Evolutionary conservation across 2,329 filamentous ascomycete species (phyloP), one percentile per base, ranked within the genome.

Genomic region (Myotisia sp.): DNA sequence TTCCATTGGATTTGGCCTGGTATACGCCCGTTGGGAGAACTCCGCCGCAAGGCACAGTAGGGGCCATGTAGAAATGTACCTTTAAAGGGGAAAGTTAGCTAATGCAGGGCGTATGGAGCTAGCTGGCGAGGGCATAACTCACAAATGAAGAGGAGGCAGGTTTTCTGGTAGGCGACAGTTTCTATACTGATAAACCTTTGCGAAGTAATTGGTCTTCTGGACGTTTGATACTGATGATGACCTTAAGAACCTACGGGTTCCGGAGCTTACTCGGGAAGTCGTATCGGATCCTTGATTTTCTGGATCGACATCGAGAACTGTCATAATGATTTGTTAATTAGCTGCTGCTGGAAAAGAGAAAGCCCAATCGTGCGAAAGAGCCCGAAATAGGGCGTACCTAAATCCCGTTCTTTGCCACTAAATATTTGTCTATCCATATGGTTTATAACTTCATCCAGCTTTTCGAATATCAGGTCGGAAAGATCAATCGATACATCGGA

Each of bases 21-120:
- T 66, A 53, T 92, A 92, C 2, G 81, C 83, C 22, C 71, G 67
- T 41, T 79, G 71, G 0, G 83, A 81, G 52, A 84, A 86, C 40
- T 77, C 72, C 0, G 83, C 81, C 2, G 84, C 84, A 6, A 87
- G 66, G 47, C 76, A 84, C 27, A 92, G 62, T 4, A 92, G 66
- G 1, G 76, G 80, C 55, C 78, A 92, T 0, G 79, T 84, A 0
- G 78, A 65, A 26, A 83, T 71, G 48, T 83, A 79, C 27, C 75
- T 78, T 4, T 24, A 26, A 41, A 10, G 42, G 39, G 13, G 13
- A 19, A 26, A 14, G 22, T 33, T 18, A 33, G 9, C 2, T 20
- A 30, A 20, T 8, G n/a, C 9, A 12, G 4, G 23, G 10, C 23
- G 23, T 26, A 26, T 4, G 23, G 7, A 26, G 23, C 7, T 7